Conservation (phyloP, 2,329 filamentous ascomycete species). For the Fusarium praegraminearum region DNA sequence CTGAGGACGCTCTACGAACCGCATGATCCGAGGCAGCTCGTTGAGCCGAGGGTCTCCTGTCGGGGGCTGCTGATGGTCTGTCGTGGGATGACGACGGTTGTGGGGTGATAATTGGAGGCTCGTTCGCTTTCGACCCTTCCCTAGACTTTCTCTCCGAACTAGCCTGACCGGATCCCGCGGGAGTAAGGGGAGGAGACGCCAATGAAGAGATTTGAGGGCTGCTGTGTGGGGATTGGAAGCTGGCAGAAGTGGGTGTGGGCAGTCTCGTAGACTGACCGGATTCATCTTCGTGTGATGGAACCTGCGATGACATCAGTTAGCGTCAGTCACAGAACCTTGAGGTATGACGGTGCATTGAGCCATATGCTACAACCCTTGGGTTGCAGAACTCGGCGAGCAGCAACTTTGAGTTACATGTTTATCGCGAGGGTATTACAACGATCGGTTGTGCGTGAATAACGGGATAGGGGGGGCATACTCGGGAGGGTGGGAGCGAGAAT, state of each 20-base stretch:
- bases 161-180: slow-evolving; percentile 74
- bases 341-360: slow-evolving; percentile 1
- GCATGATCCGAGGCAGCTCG: slow-evolving; percentile 59
- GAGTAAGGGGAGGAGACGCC: slow-evolving; percentile 90
- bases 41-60: slow-evolving; percentile 56
- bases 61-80: slow-evolving; percentile 58
- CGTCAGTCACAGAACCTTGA: slow-evolving; percentile 38
- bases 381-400: slow-evolving; percentile 1
- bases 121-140: slow-evolving; percentile 55
- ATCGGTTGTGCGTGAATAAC: slow-evolving; percentile 10
- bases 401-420: background rate
- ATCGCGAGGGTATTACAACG: slow-evolving; percentile 1
- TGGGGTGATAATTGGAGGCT: slow-evolving; percentile 70
- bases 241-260: slow-evolving; percentile 73
- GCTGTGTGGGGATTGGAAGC: slow-evolving; percentile 72
- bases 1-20: slow-evolving; percentile 57
- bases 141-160: slow-evolving; percentile 49
- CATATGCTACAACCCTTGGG: background rate
- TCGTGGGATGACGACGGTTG: slow-evolving; percentile 72
- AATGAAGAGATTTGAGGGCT: slow-evolving; percentile 77
- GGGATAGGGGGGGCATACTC: slow-evolving; percentile 68
- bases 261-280: slow-evolving; percentile 71
- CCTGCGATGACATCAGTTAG: slow-evolving; percentile 57
- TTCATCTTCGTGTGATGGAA: slow-evolving; percentile 70
- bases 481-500: slow-evolving; percentile 85